These are phyloP conservation scores for Haplosporangium sp. DNA, from an alignment of 371 early-diverging fungal genomes.

Conservation along the genomic window DNA sequence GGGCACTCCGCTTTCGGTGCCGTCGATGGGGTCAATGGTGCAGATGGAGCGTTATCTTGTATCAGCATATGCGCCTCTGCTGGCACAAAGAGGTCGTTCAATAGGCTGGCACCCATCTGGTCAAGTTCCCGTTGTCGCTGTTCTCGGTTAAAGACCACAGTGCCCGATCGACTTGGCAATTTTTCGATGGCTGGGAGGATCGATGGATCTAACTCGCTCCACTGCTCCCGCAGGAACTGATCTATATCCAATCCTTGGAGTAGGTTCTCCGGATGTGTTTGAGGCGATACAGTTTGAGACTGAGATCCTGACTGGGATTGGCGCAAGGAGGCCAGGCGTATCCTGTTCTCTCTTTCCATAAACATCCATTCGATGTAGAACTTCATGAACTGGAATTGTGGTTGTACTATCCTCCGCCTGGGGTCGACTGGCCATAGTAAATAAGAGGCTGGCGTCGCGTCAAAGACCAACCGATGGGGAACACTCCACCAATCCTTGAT, in stretches of 20 bases:
- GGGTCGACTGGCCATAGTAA: constrained; percentile 46
- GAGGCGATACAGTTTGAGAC: background rate
- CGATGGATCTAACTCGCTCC: constrained; percentile 27
- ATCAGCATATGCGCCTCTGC: constrained; percentile 38
- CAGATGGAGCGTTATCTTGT: background rate
- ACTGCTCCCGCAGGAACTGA: constrained; percentile 10
- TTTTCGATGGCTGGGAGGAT: constrained; percentile 16
- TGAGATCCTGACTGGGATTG: background rate
- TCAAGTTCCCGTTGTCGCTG: constrained; percentile 30
- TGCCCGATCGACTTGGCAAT: constrained; percentile 25
- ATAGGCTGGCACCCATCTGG: constrained; percentile 16
- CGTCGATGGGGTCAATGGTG: background rate
- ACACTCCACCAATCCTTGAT: constrained; percentile 28
- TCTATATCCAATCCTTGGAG: background rate
- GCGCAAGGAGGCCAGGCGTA: constrained; percentile 1
- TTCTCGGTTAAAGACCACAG: constrained; percentile 31
- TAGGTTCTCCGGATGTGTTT: background rate
- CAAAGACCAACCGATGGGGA: constrained; percentile 9
- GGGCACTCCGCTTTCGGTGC: constrained; percentile 28
- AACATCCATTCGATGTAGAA: constrained; percentile 47
- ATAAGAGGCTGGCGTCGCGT: constrained; percentile 11
- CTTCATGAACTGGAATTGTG: constrained; percentile 12
- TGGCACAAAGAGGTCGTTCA: constrained; percentile 19
- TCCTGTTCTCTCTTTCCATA: constrained; percentile 29
- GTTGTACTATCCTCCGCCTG: constrained; percentile 24